phyloP scores from a whole-genome alignment of 192 early-diverging fungal genomes.

The Linnemannia elongata region DNA sequence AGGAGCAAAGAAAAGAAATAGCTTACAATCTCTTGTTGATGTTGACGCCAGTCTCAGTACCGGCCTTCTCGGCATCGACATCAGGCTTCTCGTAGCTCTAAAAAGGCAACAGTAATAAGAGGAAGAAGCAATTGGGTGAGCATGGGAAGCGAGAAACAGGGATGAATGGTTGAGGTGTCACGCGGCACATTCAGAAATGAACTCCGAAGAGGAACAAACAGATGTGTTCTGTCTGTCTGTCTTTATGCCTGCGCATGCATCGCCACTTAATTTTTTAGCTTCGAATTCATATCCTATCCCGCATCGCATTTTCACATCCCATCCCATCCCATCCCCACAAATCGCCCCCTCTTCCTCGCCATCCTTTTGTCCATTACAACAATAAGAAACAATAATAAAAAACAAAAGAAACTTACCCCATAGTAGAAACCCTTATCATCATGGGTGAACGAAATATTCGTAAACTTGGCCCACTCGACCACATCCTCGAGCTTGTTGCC shows the following conservation, averaged over 20 bases:
- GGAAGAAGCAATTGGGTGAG: not conserved
- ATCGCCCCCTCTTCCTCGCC: not conserved
- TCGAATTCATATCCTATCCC: not conserved
- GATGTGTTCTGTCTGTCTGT: not conserved
- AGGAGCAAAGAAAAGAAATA: not conserved
- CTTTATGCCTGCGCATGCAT: not conserved
- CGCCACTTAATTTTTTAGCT: not conserved
- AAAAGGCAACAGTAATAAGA: not conserved
- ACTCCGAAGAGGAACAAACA: not conserved
- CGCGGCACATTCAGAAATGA: not conserved
- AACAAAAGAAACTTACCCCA: conserved; percentile 21
- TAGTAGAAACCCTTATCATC: conserved; percentile 85
- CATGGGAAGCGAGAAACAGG: not conserved
- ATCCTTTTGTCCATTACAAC: not conserved
- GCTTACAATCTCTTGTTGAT: conserved; percentile 40
- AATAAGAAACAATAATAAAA: not conserved
- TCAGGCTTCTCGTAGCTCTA: conserved; percentile 50
- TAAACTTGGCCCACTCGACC: conserved; percentile 72
- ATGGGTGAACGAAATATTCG: conserved; percentile 66
- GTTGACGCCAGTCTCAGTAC: conserved; percentile 41
- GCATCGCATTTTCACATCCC: not conserved
- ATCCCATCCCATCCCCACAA: not conserved
- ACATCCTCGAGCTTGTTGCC: conserved; percentile 57
- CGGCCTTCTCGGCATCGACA: conserved; percentile 26
- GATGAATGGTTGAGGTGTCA: not conserved